A percentile compares a stretch with the other conserved stretches of the same genome.
Evolutionary conservation across 768 basidiomycete species (phyloP).

Genomic region (Symmetrospora coprosmae): DNA sequence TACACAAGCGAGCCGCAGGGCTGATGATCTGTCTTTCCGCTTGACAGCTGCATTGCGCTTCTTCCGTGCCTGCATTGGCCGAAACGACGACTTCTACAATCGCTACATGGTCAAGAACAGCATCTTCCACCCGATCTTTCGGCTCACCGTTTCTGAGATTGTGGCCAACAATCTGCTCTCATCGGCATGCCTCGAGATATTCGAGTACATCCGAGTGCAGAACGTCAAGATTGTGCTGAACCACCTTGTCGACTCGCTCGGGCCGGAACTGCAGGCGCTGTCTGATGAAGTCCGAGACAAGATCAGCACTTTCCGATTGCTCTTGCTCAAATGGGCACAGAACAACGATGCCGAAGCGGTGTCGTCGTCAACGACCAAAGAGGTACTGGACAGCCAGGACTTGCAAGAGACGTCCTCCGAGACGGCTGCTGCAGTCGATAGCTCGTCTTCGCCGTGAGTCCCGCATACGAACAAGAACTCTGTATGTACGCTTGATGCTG

Average conservation of each 20-base stretch:
- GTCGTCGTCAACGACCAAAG: too few species aligned
- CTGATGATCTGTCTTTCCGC: too few species aligned
- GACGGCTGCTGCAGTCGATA: too few species aligned
- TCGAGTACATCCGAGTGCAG: constrained; percentile 79
- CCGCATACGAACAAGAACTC: too few species aligned
- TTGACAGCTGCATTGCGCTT: constrained; percentile 71
- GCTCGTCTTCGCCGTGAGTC: too few species aligned
- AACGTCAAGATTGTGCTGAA: constrained; percentile 29
- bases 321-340: constrained; percentile 77
- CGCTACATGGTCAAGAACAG: constrained; percentile 70
- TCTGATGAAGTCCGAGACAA: constrained; percentile 48
- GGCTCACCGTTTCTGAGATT: constrained; percentile 44
- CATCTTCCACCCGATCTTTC: constrained; percentile 55
- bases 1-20: too few species aligned
- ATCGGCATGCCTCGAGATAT: constrained; percentile 89
- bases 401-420: too few species aligned
- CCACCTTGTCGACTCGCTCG: constrained; percentile 43
- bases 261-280: constrained; percentile 70
- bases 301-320: constrained; percentile 53
- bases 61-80: constrained; percentile 68
- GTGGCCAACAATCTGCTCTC: constrained; percentile 78
- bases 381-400: too few species aligned
- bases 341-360: too few species aligned
- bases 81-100: constrained; percentile 52
- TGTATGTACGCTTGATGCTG: too few species aligned